These are phyloP conservation scores for Monosporascus sp. DNA, from an alignment of 2,329 filamentous ascomycete species.

Conservation along the genomic window DNA sequence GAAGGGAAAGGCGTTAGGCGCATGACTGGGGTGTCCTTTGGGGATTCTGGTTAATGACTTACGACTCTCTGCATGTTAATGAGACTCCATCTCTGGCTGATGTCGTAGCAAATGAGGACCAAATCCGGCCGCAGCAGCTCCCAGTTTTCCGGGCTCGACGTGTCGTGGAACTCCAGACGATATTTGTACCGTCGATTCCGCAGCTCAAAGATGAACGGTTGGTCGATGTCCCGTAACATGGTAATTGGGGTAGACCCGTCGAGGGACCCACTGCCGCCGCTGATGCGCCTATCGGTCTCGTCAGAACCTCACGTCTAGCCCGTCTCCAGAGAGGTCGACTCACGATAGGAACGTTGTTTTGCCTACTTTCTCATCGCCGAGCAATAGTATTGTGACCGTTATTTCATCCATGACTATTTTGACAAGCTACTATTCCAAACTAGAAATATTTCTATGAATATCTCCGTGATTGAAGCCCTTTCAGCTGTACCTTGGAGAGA, in stretches of 20 bases:
- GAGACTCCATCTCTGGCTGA: conserved; percentile 52
- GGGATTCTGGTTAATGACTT: conserved; percentile 19
- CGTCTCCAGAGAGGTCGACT: conserved; percentile 18
- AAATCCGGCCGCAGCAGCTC: conserved; percentile 52
- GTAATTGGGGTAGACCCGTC: conserved; percentile 37
- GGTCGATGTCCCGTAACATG: conserved; percentile 53
- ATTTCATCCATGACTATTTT: conserved; percentile 39
- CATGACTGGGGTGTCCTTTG: neutral
- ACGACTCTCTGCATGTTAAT: conserved; percentile 54
- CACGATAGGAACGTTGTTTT: conserved; percentile 60
- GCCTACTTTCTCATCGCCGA: conserved; percentile 55
- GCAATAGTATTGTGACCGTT: conserved; percentile 47
- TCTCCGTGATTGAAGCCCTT: neutral
- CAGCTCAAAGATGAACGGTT: conserved; percentile 56
- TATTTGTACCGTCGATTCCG: conserved; percentile 40
- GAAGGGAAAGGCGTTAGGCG: conserved; percentile 1
- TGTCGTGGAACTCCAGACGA: conserved; percentile 56
- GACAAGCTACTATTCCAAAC: conserved; percentile 1
- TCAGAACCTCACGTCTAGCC: conserved; percentile 4
- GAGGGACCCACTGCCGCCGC: conserved; percentile 34
- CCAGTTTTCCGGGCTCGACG: conserved; percentile 54
- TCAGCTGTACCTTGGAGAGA: too few relatives aligned
- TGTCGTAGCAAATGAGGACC: conserved; percentile 57
- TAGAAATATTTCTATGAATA: neutral
- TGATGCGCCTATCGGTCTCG: conserved; percentile 42